Percentiles rank a stretch among this genome's conserved stretches.
These are phyloP conservation scores for Acanthamoeba lenticulata DNA, from an alignment of 208 protist species.

Conservation along the genomic window DNA sequence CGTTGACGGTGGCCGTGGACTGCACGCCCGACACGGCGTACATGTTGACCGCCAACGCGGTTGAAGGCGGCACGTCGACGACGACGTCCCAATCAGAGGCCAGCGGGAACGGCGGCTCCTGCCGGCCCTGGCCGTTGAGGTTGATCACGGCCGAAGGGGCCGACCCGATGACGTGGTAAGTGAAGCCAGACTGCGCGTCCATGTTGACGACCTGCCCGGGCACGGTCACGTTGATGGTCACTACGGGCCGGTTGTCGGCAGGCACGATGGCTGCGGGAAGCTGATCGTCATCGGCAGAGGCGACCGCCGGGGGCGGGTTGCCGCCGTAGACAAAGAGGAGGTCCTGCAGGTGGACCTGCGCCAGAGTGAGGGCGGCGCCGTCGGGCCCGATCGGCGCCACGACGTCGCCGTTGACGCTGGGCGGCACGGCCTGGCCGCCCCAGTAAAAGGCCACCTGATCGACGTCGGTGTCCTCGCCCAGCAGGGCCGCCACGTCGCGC, in stretches of 20 bases:
- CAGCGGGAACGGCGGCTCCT: background rate
- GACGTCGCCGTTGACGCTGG: background rate
- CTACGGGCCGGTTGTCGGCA: background rate
- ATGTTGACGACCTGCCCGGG: background rate
- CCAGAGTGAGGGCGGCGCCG: background rate
- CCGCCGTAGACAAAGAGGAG: background rate
- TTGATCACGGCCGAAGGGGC: background rate
- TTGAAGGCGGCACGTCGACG: background rate
- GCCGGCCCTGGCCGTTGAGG: background rate
- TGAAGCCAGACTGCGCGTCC: background rate
- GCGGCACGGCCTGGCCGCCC: background rate
- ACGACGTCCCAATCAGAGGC: background rate
- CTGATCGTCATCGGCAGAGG: background rate
- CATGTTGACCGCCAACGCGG: background rate
- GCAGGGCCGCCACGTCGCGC: background rate
- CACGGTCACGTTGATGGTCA: slow-evolving; percentile 1
- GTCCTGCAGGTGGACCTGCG: background rate
- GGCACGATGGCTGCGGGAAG: background rate
- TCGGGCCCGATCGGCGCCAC: background rate
- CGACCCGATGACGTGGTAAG: background rate
- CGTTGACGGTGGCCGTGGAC: background rate
- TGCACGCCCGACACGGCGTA: background rate
- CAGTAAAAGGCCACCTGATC: background rate
- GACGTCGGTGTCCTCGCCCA: background rate
- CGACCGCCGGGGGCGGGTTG: background rate